phyloP scores from a whole-genome alignment of 73 alveolate species.

The Paramecium tetraurelia region DNA sequence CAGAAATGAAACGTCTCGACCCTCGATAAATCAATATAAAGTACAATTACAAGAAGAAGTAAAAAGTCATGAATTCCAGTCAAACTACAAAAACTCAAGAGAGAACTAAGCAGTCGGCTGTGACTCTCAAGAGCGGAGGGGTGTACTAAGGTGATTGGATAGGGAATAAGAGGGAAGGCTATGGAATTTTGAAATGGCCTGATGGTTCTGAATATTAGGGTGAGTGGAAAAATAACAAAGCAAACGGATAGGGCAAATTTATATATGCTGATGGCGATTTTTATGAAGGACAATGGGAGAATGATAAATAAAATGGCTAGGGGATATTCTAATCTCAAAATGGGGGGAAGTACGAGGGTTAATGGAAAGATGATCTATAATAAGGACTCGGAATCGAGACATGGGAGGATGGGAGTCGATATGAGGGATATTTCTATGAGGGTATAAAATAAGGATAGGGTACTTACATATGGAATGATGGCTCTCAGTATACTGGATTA shows the following conservation, averaged over 20 bases:
- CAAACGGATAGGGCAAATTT: conserved; percentile 76
- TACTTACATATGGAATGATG: conserved; percentile 36
- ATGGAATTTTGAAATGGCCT: conserved; percentile 43
- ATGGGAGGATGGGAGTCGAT: conserved; percentile 67
- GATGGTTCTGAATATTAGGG: conserved; percentile 63
- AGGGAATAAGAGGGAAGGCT: conserved; percentile 55
- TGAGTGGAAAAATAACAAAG: conserved; percentile 60
- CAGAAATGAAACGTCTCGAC: background rate
- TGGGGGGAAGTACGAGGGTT: conserved; percentile 62
- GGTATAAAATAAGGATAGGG: conserved; percentile 63
- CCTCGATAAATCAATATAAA: background rate
- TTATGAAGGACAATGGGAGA: conserved; percentile 71
- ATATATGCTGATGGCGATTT: conserved; percentile 63
- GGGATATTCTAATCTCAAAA: conserved; percentile 70
- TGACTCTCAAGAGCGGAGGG: conserved; percentile 41
- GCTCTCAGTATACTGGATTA: conserved; percentile 38
- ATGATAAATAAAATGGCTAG: conserved; percentile 66
- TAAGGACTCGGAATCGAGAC: conserved; percentile 80
- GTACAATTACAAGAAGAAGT: background rate
- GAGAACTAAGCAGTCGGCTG: background rate
- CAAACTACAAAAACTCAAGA: background rate
- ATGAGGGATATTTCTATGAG: conserved; percentile 51
- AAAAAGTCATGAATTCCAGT: background rate
- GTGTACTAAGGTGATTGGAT: conserved; percentile 62
- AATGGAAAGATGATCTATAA: conserved; percentile 77